A percentile compares a stretch with the other conserved stretches of the same genome.
Evolutionary conservation across 805 yeast genomes (phyloP).

Genomic region (Monosporozyma yasuniensis): DNA sequence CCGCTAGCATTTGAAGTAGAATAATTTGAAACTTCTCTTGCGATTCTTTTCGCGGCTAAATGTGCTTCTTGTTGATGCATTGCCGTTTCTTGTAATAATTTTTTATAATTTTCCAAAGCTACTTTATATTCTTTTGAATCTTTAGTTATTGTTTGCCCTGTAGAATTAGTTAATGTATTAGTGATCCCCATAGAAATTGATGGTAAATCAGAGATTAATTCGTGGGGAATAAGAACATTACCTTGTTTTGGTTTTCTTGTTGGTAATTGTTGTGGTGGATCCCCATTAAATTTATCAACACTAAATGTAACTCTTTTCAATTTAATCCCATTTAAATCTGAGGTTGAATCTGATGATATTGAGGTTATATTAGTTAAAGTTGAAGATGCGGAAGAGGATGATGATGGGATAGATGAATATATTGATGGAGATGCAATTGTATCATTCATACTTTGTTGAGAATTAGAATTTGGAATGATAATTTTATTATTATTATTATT

Average conservation of each 20-base stretch:
- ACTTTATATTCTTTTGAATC: conserved; percentile 37
- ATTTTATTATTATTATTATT: neutral
- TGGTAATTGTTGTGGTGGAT: conserved; percentile 93
- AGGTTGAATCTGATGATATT: neutral
- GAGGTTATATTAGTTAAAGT: neutral
- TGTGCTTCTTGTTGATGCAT: conserved; percentile 74
- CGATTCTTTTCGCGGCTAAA: conserved; percentile 58
- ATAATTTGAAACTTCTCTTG: conserved; percentile 49
- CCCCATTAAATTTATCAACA: conserved; percentile 57
- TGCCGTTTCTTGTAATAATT: conserved; percentile 50
- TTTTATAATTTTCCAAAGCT: conserved; percentile 51
- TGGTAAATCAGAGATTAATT: conserved; percentile 47
- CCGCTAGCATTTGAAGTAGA: neutral
- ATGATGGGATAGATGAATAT: conserved; percentile 1
- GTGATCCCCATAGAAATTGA: conserved; percentile 64
- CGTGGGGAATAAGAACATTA: conserved; percentile 64
- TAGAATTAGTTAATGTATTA: conserved; percentile 15
- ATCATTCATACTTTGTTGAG: neutral
- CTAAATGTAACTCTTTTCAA: conserved; percentile 69
- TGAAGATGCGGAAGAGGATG: conserved; percentile 7
- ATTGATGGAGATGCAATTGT: conserved; percentile 1
- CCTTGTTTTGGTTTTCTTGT: conserved; percentile 76
- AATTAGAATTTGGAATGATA: neutral
- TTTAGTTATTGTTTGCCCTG: conserved; percentile 2
- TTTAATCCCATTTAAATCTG: conserved; percentile 17